Evolutionary conservation across 2,329 filamentous ascomycete species (phyloP).

Genomic region (Phyllosticta ampelicida): DNA sequence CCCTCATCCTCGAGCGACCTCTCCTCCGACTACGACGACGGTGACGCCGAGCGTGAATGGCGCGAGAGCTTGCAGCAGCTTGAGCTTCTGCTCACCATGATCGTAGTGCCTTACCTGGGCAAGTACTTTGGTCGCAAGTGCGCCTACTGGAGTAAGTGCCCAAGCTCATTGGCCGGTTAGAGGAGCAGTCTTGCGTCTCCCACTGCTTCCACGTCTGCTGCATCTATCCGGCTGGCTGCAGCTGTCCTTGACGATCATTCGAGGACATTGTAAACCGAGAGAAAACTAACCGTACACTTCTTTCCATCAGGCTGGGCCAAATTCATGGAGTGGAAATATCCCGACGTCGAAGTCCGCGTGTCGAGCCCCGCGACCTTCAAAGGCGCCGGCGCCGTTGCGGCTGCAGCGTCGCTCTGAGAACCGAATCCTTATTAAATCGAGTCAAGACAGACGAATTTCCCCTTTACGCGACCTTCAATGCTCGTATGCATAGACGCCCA

Average conservation of each 20-base stretch:
- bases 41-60: slow-evolving; percentile 88
- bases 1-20: slow-evolving; percentile 40
- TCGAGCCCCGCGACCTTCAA: slow-evolving; percentile 38
- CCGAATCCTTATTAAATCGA: not conserved
- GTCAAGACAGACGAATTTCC: not conserved
- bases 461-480: not conserved
- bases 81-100: slow-evolving; percentile 86
- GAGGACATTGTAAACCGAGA: not conserved
- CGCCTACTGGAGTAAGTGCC: slow-evolving; percentile 80
- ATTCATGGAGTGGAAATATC: slow-evolving; percentile 92
- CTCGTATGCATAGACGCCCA: not conserved
- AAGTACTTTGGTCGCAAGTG: slow-evolving; percentile 93
- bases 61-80: slow-evolving; percentile 87
- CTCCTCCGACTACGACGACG: slow-evolving; percentile 43
- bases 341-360: slow-evolving; percentile 54
- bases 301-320: slow-evolving; percentile 68
- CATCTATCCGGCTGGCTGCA: not conserved
- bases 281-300: slow-evolving; percentile 15
- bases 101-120: slow-evolving; percentile 83
- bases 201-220: not conserved
- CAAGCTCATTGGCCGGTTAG: not conserved
- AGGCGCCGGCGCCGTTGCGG: slow-evolving; percentile 35
- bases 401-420: slow-evolving; percentile 32
- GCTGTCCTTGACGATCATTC: not conserved
- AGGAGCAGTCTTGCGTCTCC: not conserved